These are phyloP conservation scores for Dentiscutata heterogama DNA, from an alignment of 371 early-diverging fungal genomes.

Conservation along the genomic window DNA sequence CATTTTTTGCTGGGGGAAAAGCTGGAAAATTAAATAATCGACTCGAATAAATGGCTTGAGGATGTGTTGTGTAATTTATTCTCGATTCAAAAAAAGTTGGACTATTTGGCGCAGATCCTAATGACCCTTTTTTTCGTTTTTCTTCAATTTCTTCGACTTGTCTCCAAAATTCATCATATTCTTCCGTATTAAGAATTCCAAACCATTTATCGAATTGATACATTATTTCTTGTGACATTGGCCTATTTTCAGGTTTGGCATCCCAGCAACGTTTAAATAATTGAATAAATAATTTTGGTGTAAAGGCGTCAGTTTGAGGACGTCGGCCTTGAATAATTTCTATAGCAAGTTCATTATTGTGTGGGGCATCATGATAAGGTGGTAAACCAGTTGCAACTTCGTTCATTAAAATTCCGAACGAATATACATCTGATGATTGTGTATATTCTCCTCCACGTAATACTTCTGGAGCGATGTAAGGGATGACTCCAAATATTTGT, in stretches of 20 bases:
- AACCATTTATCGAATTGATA: constrained; percentile 15
- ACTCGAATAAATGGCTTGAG: constrained; percentile 33
- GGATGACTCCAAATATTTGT: constrained; percentile 10
- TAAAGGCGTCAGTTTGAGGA: neutral
- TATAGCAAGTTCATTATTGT: constrained; percentile 14
- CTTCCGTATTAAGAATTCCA: neutral
- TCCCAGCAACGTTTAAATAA: constrained; percentile 6
- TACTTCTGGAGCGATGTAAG: constrained; percentile 30
- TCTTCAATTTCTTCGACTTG: constrained; percentile 2
- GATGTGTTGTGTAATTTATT: neutral
- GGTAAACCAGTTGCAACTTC: constrained; percentile 13
- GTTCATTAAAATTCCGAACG: constrained; percentile 24
- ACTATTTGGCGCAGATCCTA: neutral
- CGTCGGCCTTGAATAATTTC: constrained; percentile 9
- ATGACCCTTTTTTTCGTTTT: neutral
- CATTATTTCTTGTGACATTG: neutral
- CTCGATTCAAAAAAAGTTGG: no score
- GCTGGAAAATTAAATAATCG: constrained; percentile 1
- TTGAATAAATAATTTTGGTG: neutral
- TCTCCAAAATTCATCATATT: constrained; percentile 21
- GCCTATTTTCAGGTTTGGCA: neutral
- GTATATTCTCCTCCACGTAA: neutral
- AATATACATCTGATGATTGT: constrained; percentile 13
- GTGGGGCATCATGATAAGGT: constrained; percentile 16
- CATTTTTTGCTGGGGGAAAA: neutral